These are phyloP conservation scores for Amanita thiersii DNA, from an alignment of 768 basidiomycete genomes.

Conservation along the genomic window DNA sequence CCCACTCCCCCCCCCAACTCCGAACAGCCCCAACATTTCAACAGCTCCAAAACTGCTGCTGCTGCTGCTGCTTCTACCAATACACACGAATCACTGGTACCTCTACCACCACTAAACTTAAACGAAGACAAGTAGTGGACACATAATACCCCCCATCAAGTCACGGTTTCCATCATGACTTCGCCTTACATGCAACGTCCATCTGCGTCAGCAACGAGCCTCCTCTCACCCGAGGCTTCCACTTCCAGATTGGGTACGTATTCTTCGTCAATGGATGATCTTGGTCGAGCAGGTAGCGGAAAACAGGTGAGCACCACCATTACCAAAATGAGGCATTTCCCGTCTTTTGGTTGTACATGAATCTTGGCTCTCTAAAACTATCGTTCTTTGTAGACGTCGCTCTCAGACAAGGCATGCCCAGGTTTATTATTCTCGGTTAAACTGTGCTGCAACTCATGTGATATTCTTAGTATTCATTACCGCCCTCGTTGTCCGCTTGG, in stretches of 20 bases:
- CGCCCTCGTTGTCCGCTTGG: conserved; percentile 43
- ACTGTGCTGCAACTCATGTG: no score
- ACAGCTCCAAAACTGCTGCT: no score
- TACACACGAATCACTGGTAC: no score
- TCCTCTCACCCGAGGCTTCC: no score
- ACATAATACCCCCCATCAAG: neutral
- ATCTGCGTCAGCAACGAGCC: neutral
- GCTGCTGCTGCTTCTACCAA: no score
- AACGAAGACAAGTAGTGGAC: neutral
- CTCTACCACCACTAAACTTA: no score
- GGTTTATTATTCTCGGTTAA: neutral
- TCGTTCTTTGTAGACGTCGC: conserved; percentile 19
- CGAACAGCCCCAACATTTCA: no score
- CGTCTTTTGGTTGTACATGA: no score
- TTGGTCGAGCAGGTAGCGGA: neutral
- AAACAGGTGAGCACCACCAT: no score
- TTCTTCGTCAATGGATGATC: neutral
- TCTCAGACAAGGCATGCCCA: conserved; percentile 21
- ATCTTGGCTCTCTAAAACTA: no score
- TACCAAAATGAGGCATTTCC: no score
- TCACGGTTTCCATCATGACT: neutral
- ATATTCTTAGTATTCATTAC: conserved; percentile 27
- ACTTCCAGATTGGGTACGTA: neutral
- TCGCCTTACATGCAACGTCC: neutral
- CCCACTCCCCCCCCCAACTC: neutral